A percentile compares a stretch with the other conserved stretches of the same genome.
phyloP scores from a whole-genome alignment of 2,329 filamentous ascomycete genomes.

The Achaetomium macrosporum region DNA sequence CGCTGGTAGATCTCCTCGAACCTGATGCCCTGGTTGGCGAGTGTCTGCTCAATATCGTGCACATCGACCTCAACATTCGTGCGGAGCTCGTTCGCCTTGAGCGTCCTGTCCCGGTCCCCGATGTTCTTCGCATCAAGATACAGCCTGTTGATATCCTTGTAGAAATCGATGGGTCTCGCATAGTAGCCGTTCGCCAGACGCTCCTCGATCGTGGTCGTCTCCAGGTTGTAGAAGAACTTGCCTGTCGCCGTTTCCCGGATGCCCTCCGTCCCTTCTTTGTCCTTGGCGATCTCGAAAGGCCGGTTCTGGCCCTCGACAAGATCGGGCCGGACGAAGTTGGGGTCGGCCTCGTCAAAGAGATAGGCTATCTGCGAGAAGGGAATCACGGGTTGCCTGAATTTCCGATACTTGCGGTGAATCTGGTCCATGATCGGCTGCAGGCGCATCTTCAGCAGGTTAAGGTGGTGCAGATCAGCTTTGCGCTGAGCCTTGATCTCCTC shows the following conservation, averaged over 20 bases:
- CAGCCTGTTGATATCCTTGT: slow-evolving; percentile 78
- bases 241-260: slow-evolving; percentile 67
- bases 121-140: slow-evolving; percentile 77
- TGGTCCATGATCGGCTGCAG: slow-evolving; percentile 97
- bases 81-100: slow-evolving; percentile 87
- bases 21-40: slow-evolving; percentile 58
- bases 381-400: slow-evolving; percentile 77
- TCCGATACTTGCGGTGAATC: slow-evolving; percentile 82
- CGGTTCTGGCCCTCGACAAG: slow-evolving; percentile 50
- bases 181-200: slow-evolving; percentile 97
- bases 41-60: slow-evolving; percentile 56
- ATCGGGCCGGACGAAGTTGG: slow-evolving; percentile 58
- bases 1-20: slow-evolving; percentile 77
- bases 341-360: slow-evolving; percentile 76
- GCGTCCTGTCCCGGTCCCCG: slow-evolving; percentile 73
- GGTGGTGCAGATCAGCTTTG: slow-evolving; percentile 72
- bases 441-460: slow-evolving; percentile 82
- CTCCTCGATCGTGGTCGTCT: slow-evolving; percentile 89
- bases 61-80: slow-evolving; percentile 95
- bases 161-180: slow-evolving; percentile 80
- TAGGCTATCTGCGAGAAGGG: slow-evolving; percentile 70
- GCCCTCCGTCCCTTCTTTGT: slow-evolving; percentile 72
- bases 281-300: slow-evolving; percentile 73
- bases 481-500: slow-evolving; percentile 75
- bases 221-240: slow-evolving; percentile 93